These are phyloP conservation scores for Metschnikowia amazonensis DNA, from an alignment of 805 yeast genomes.

Conservation along the genomic window DNA sequence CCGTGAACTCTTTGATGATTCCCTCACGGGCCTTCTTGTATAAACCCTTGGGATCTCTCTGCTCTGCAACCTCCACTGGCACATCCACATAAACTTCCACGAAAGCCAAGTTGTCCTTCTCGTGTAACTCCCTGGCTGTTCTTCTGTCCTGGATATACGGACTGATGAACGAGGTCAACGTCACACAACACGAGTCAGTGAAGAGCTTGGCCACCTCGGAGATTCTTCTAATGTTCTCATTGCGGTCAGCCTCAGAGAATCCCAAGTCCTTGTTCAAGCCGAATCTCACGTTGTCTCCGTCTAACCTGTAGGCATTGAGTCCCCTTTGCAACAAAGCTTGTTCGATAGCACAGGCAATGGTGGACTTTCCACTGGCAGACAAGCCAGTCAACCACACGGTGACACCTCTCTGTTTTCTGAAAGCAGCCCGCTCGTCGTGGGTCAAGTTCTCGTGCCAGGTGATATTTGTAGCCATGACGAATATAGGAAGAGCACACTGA, in stretches of 20 bases:
- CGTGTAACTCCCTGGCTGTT: constrained; percentile 81
- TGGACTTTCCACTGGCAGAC: constrained; percentile 92
- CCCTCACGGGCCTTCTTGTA: constrained; percentile 97
- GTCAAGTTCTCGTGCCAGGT: constrained; percentile 94
- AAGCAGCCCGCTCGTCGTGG: constrained; percentile 68
- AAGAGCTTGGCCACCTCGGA: constrained; percentile 91
- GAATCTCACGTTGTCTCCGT: constrained; percentile 91
- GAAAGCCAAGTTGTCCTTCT: constrained; percentile 70
- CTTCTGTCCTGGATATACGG: constrained; percentile 86
- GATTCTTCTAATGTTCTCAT: constrained; percentile 92
- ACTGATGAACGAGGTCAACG: constrained; percentile 88
- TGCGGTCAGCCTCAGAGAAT: constrained; percentile 84
- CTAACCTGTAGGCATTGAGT: constrained; percentile 78
- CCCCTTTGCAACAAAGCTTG: constrained; percentile 69
- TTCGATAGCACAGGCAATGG: constrained; percentile 93
- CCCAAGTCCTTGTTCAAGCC: constrained; percentile 95
- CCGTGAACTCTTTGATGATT: constrained; percentile 88
- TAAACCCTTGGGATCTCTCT: constrained; percentile 95
- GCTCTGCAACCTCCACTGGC: constrained; percentile 90
- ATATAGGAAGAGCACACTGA: not conserved
- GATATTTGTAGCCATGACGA: constrained; percentile 83
- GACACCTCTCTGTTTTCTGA: constrained; percentile 79
- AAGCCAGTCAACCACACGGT: constrained; percentile 95
- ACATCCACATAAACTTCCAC: constrained; percentile 91
- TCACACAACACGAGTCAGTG: constrained; percentile 86